Conservation (phyloP, 1,284 basidiomycete species). For the Cutaneotrichosporon sp. region DNA sequence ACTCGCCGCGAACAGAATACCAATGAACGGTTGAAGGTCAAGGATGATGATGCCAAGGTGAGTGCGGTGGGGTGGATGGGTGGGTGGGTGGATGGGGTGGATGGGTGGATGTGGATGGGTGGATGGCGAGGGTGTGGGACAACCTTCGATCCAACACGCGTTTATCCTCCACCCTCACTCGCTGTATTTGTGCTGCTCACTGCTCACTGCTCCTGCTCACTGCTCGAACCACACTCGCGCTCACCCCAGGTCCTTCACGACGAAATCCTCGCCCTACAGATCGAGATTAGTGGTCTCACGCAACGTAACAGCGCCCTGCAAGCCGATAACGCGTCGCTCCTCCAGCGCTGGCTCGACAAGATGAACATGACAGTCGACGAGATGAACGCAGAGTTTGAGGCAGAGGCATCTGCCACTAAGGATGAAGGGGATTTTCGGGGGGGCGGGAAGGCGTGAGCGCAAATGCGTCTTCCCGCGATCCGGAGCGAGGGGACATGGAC, state of each 20-base stretch:
- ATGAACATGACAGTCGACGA: constrained; percentile 89
- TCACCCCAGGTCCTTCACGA: constrained; percentile 77
- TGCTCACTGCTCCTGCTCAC: too few species aligned
- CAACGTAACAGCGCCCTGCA: constrained; percentile 79
- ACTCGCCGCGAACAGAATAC: constrained; percentile 60
- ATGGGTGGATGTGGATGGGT: neutral
- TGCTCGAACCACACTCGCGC: too few species aligned
- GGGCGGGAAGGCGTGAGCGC: constrained; percentile 35
- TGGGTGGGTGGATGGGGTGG: neutral
- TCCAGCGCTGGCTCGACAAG: constrained; percentile 92
- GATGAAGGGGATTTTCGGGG: constrained; percentile 37
- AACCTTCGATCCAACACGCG: too few species aligned
- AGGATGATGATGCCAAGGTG: constrained; percentile 84
- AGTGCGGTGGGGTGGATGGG: constrained; percentile 35
- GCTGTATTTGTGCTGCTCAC: too few species aligned
- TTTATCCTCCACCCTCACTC: too few species aligned
- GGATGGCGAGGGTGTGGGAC: too few species aligned
- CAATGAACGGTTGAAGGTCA: constrained; percentile 79
- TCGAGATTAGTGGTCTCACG: constrained; percentile 86
- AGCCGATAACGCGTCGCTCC: constrained; percentile 88
- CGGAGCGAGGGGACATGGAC: neutral
- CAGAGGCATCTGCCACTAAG: constrained; percentile 29
- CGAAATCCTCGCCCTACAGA: constrained; percentile 82
- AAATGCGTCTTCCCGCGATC: constrained; percentile 16
- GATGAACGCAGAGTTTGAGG: constrained; percentile 76